Conservation (phyloP, 306 rosid species). For the Prinsepia uniflora region DNA sequence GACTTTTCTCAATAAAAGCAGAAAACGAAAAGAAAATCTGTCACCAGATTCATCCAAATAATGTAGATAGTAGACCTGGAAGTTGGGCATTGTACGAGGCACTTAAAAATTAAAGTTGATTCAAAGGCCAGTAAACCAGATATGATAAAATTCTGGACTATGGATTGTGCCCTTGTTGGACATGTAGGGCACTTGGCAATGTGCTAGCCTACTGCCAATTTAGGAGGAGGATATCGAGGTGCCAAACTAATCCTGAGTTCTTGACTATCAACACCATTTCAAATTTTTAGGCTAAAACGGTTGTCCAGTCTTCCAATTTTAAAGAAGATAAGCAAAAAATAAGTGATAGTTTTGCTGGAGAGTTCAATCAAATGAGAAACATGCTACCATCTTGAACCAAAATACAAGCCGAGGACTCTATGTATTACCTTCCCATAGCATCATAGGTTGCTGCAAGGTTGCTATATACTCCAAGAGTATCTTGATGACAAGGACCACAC, state of each 20-base stretch:
- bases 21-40: background rate
- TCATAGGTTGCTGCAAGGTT: constrained; percentile 99
- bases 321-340: background rate
- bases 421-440: constrained; percentile 91
- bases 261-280: background rate
- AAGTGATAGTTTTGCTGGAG: background rate
- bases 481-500: constrained; percentile 96
- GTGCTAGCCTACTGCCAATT: background rate
- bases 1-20: background rate
- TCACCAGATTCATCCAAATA: background rate
- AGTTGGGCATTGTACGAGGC: background rate
- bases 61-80: background rate
- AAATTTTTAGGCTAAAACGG: background rate
- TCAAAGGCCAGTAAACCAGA: background rate
- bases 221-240: background rate
- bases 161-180: background rate
- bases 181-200: background rate
- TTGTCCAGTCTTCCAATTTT: background rate
- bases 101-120: background rate
- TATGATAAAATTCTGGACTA: background rate
- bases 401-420: constrained; percentile 11
- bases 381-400: constrained; percentile 3
- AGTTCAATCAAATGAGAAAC: constrained; percentile 1
- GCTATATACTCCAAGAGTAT: constrained; percentile 94
- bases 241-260: background rate